Evolutionary conservation across 345 rosid species (phyloP).

Genomic region (Populus ilicifolia): DNA sequence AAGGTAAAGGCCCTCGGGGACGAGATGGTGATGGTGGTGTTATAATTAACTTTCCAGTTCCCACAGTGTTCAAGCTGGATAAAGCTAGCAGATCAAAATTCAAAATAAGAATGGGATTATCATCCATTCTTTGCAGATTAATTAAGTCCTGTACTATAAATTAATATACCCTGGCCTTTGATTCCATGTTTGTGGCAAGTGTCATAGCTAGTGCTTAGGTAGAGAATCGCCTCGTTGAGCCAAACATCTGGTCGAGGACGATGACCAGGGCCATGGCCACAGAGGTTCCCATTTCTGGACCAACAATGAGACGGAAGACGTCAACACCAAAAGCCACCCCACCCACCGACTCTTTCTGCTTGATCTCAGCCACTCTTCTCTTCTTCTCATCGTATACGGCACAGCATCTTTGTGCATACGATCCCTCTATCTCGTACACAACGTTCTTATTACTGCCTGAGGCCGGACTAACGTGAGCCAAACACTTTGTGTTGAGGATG

Average conservation of each 20-base stretch:
- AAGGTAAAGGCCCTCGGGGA: not conserved
- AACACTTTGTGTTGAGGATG: constrained; percentile 43
- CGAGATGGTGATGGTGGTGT: not conserved
- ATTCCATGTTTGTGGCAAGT: not conserved
- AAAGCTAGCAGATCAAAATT: not conserved
- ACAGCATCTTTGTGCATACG: constrained; percentile 63
- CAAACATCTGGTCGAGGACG: constrained; percentile 86
- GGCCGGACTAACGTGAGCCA: constrained; percentile 47
- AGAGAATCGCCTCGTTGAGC: constrained; percentile 47
- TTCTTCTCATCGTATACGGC: constrained; percentile 54
- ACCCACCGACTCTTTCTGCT: constrained; percentile 55
- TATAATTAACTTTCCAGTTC: not conserved
- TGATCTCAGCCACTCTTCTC: constrained; percentile 58
- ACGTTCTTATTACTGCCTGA: constrained; percentile 4
- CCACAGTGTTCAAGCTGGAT: not conserved
- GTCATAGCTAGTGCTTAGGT: not conserved
- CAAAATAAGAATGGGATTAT: not conserved
- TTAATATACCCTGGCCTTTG: not conserved
- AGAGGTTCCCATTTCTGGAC: constrained; percentile 51
- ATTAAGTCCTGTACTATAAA: not conserved
- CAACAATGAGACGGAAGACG: constrained; percentile 67
- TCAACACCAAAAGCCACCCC: constrained; percentile 69
- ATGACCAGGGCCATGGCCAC: constrained; percentile 82
- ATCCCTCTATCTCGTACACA: constrained; percentile 72
- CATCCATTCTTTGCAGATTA: not conserved